Base-by-base conservation (phyloP, 2,329 filamentous ascomycete species). In the Fusarium musae region DNA sequence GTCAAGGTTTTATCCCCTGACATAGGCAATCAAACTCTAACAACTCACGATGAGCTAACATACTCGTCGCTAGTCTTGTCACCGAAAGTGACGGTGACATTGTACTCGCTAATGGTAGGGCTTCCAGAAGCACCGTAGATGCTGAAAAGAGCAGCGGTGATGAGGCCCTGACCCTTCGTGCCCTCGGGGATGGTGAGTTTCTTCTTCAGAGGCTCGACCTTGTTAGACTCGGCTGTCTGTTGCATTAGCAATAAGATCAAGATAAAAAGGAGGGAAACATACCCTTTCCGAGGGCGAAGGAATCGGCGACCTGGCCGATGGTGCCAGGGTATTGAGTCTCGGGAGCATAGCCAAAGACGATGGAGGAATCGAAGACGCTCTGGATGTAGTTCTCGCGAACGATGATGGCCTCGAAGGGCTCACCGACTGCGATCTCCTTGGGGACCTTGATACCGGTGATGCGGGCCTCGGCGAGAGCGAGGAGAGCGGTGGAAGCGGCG, bases 351-450 rank as follows among this genome's bases (percentile, higher is more conserved):
- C 85, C 85, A 67, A 85, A 85, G 40, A 84, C 84, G 21, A 86
- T 80, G 42, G 84, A 80, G 8, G 87, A 78, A 65, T 87, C 85
- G 73, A 81, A 76, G 43, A 86, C 82, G 60, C 74, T 59, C 77
- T 87, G 85, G 77, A 85, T 83, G 79, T 86, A 86, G 79, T 80
- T 80, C 53, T 82, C 78, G 36, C 81, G 82, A 43, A 80, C 50
- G 65, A 87, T 80, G 42, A 80, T 78, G 70, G 84, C 78, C 28
- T 79, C 78, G 76, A 85, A 83, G 32, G 79, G 75, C 56, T 80
- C 76, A 56, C 82, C 83, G 8, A 81, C 78, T 52, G 78, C 78
- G 66, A 87, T 81, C 47, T 79, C 83, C 26, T 78, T 68, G 16
- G 85, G 85, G 21, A 83, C 79, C 23, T 80, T 77, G 76, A 87